A percentile compares a stretch with the other conserved stretches of the same genome.
phyloP scores from a whole-genome alignment of 1,284 basidiomycete species.

The Pholiota adiposa region DNA sequence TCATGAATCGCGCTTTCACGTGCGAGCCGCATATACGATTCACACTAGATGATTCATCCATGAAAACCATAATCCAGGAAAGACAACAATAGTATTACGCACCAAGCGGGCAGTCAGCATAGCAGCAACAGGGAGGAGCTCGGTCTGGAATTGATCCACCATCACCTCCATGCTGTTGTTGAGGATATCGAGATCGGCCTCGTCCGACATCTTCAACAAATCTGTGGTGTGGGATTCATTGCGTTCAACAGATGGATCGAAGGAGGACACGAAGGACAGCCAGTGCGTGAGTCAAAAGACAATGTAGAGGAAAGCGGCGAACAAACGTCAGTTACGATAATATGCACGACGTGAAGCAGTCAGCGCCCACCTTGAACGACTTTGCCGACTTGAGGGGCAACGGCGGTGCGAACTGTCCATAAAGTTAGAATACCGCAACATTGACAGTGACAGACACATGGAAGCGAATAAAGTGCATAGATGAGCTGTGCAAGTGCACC shows the following conservation, averaged over 20 bases:
- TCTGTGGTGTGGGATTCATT: constrained; percentile 44
- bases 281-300: background rate
- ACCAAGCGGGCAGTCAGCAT: constrained; percentile 82
- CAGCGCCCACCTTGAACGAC: constrained; percentile 78
- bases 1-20: constrained; percentile 66
- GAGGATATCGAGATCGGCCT: constrained; percentile 88
- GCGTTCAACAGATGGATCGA: background rate
- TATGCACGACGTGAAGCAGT: background rate
- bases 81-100: constrained; percentile 31
- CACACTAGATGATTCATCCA: constrained; percentile 52
- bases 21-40: constrained; percentile 81
- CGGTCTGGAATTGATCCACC: constrained; percentile 85
- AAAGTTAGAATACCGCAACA: background rate
- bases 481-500: background rate
- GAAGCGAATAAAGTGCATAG: background rate
- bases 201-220: constrained; percentile 85
- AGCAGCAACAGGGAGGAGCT: constrained; percentile 86
- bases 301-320: background rate
- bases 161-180: constrained; percentile 84
- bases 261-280: background rate
- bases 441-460: constrained; percentile 7
- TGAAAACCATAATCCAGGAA: background rate
- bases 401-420: constrained; percentile 64
- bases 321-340: constrained; percentile 6
- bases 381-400: constrained; percentile 83